Evolutionary conservation across 345 rosid species (phyloP).

Genomic region (Eucalyptus globulus): DNA sequence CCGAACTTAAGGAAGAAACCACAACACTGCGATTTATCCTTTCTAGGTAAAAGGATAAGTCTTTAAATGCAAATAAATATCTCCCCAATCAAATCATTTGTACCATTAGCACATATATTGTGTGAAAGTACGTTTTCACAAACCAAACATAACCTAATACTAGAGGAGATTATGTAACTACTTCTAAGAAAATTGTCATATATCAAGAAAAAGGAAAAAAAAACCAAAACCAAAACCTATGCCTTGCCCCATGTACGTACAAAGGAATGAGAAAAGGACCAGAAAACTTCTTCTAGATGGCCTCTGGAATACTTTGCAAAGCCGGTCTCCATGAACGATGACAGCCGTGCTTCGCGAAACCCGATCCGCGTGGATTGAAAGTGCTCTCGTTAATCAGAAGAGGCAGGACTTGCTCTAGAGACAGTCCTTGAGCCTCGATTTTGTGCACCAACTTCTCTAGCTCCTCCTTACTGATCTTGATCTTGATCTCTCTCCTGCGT

Average conservation of each 20-base stretch:
- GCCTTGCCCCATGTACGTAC: background rate
- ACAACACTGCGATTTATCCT: background rate
- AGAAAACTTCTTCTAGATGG: background rate
- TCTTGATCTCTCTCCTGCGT: background rate
- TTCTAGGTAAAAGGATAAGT: background rate
- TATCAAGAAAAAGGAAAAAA: background rate
- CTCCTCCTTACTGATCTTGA: background rate
- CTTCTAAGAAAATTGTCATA: background rate
- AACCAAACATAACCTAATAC: background rate
- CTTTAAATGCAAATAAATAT: background rate
- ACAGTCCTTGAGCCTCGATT: background rate
- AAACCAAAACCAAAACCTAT: background rate
- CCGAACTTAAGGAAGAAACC: background rate
- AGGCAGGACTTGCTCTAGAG: background rate
- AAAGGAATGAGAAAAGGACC: background rate
- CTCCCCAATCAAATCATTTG: background rate
- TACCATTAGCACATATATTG: background rate
- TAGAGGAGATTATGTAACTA: background rate
- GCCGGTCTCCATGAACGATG: background rate
- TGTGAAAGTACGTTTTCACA: background rate
- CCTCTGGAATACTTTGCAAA: background rate
- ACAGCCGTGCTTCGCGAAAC: background rate
- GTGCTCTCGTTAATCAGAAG: background rate
- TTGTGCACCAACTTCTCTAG: background rate
- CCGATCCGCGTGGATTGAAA: rapidly evolving